phyloP scores from a whole-genome alignment of 1,139 yeast species.

The Lodderomyces pseudojiufengensis region DNA sequence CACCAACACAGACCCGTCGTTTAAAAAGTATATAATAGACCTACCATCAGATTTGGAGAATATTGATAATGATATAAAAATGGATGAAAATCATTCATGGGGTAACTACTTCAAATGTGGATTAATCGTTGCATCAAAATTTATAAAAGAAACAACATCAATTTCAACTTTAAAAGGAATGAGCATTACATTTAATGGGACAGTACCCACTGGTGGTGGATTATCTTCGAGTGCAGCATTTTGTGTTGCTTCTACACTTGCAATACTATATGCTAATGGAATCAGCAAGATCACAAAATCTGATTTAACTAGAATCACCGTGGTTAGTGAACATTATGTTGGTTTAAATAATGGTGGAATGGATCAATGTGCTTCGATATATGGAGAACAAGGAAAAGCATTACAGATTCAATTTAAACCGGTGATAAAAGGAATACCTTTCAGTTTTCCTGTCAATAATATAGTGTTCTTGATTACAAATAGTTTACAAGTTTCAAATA shows the following conservation, averaged over 20 bases:
- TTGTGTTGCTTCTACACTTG: constrained; percentile 63
- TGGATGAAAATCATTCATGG: constrained; percentile 56
- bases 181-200: constrained; percentile 56
- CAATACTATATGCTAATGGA: constrained; percentile 55
- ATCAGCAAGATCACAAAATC: constrained; percentile 41
- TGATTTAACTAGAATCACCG: constrained; percentile 58
- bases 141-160: constrained; percentile 28
- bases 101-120: constrained; percentile 69
- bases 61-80: constrained; percentile 28
- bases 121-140: constrained; percentile 56
- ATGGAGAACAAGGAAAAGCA: constrained; percentile 61
- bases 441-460: constrained; percentile 49
- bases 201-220: constrained; percentile 73
- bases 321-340: constrained; percentile 66
- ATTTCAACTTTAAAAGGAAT: constrained; percentile 38
- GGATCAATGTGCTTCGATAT: constrained; percentile 74
- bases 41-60: constrained; percentile 32
- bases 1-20: constrained; percentile 35
- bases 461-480: constrained; percentile 61
- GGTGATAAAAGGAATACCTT: constrained; percentile 51
- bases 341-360: constrained; percentile 78
- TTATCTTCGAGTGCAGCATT: constrained; percentile 72
- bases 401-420: constrained; percentile 64
- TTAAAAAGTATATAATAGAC: constrained; percentile 30
- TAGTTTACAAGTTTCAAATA: constrained; percentile 59